Percentiles rank a stretch among this genome's conserved stretches.
These are phyloP conservation scores for Lyophyllum semitale DNA, from an alignment of 768 basidiomycete species.

Conservation along the genomic window DNA sequence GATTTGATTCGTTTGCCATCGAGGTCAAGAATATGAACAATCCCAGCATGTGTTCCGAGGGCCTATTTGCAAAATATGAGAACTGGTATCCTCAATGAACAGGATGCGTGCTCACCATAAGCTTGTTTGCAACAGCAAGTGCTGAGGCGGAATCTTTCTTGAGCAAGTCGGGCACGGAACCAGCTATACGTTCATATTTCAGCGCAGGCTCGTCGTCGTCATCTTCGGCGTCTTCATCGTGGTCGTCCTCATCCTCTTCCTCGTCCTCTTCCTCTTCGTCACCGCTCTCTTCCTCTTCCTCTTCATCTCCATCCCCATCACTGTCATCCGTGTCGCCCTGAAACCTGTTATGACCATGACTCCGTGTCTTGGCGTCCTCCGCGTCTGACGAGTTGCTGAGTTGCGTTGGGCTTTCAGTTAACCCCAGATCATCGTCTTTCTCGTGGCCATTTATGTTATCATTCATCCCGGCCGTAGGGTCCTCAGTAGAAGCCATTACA, in stretches of 20 bases:
- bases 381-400: not conserved
- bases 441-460: conserved; percentile 4
- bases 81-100: not conserved
- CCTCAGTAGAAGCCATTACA: conserved; percentile 15
- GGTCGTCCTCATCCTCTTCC: conserved; percentile 48
- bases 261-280: conserved; percentile 32
- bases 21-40: conserved; percentile 83
- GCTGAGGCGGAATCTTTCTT: conserved; percentile 90
- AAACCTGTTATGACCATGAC: not conserved
- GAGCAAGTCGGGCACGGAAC: conserved; percentile 72
- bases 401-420: not conserved
- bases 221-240: conserved; percentile 61
- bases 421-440: conserved; percentile 1
- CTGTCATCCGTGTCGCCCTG: conserved; percentile 22
- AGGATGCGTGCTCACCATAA: conserved; percentile 50
- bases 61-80: conserved; percentile 52
- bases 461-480: not conserved
- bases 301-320: conserved; percentile 24
- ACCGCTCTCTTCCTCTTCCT: conserved; percentile 20
- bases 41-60: conserved; percentile 91
- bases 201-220: conserved; percentile 91
- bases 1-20: conserved; percentile 83
- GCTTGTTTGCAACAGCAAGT: conserved; percentile 70
- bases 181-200: conserved; percentile 86
- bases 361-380: not conserved